Base-by-base conservation (phyloP, 148 eudicot genomes). In the Camellia sinensis region DNA sequence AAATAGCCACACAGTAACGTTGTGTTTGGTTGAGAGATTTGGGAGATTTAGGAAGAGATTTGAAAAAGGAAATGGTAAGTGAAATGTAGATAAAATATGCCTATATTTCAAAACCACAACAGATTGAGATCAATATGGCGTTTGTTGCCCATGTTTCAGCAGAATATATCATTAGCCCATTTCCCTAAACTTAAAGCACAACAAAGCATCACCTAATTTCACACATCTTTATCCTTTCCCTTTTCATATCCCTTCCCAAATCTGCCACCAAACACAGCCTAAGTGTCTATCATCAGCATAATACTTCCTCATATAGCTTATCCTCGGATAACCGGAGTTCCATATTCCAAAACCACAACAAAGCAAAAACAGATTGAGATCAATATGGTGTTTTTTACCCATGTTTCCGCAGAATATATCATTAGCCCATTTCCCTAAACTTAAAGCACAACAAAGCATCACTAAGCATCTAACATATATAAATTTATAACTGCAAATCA, bases 391-490 rank as follows among this genome's bases (percentile, higher is more conserved):
- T 37, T 29, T 7, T 0, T 12, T 2, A 62, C 14, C 22, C 50
- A 59, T 52, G 44, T 72, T 52, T 72, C 50, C 17, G 67, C 53
- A 43, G 67, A 60, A 44, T 60, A 8, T 61, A 75, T 12, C 14
- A 61, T 0, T 75, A 43, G 37, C 13, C 71, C 71, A 63, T 76
- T 54, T 48, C 56, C 45, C 3, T 45, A 44, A n/a, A 45, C 53
- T 76, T 37, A 7, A 64, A 46, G 44, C 56, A 22, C 53, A 46
- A 63, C 59, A 19, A 63, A 76, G n/a, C 79, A 76, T n/a, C 53
- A 46, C 44, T 15, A 64, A 76, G 48, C 43, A 21, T 75, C 41
- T n/a, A 75, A 7, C 37, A 2, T 10, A 70, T 52, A 45, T 17
- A 59, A 52, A 72, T 7, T 22, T 7, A 52, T 21, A 52, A n/a